Percentiles rank a stretch among this genome's conserved stretches.
phyloP scores from a whole-genome alignment of 2,329 filamentous ascomycete species.

The Metarhizium rileyi region DNA sequence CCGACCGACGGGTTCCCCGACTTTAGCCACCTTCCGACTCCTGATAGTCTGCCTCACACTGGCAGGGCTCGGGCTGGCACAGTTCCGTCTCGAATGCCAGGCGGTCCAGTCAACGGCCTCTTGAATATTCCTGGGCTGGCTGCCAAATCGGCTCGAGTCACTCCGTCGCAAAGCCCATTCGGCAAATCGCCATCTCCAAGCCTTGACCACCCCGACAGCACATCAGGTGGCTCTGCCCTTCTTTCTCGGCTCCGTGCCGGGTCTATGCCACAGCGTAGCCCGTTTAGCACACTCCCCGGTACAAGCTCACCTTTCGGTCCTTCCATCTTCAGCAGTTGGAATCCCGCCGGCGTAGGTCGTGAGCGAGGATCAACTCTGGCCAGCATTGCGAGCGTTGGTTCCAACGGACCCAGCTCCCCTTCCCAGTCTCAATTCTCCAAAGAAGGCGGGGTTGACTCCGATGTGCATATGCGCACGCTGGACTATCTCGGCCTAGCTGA shows the following conservation, averaged over 20 bases:
- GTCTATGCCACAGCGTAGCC: conserved; percentile 84
- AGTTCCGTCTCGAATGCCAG: conserved; percentile 88
- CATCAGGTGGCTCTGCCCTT: conserved; percentile 56
- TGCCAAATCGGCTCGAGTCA: conserved; percentile 73
- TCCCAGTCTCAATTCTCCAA: conserved; percentile 77
- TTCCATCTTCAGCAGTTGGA: conserved; percentile 86
- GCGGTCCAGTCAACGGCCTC: conserved; percentile 53
- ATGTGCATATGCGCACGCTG: conserved; percentile 80
- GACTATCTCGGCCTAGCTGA: conserved; percentile 95
- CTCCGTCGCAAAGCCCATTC: conserved; percentile 81
- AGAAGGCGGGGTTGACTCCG: conserved; percentile 75
- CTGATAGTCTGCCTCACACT: conserved; percentile 55
- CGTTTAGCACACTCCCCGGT: conserved; percentile 48
- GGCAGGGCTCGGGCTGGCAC: conserved; percentile 86
- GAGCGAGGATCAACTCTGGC: conserved; percentile 80
- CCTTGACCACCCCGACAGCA: conserved; percentile 36
- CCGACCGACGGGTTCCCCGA: conserved; percentile 94
- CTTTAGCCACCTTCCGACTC: conserved; percentile 62
- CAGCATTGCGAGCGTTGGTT: conserved; percentile 75
- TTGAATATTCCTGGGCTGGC: conserved; percentile 46
- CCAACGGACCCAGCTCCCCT: conserved; percentile 82
- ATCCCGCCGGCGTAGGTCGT: conserved; percentile 52
- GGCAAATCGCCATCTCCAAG: conserved; percentile 53
- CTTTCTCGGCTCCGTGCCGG: conserved; percentile 82
- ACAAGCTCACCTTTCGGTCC: conserved; percentile 68